Conservation (phyloP, 2,329 filamentous ascomycete species). For the Zymoseptoria crescenta region DNA sequence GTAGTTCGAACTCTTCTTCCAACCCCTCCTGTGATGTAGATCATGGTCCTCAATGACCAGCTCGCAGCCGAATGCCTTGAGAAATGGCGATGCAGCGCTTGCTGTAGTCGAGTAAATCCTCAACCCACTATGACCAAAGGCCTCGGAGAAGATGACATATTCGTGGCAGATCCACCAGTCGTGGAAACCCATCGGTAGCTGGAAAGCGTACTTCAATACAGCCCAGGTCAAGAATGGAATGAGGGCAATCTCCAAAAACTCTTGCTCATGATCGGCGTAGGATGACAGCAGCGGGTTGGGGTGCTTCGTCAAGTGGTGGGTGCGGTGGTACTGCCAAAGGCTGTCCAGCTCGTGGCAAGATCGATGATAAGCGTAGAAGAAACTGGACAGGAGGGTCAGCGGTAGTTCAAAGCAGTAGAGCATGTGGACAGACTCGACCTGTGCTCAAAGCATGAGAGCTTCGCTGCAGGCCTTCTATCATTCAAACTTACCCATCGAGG, state of each 20-base stretch:
- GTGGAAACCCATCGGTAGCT: slow-evolving; percentile 41
- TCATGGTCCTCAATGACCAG: slow-evolving; percentile 39
- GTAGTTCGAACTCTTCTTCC: slow-evolving; percentile 34
- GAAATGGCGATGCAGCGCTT: slow-evolving; percentile 29
- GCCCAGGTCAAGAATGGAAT: slow-evolving; percentile 36
- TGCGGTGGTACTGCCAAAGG: slow-evolving; percentile 40
- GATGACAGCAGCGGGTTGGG: slow-evolving; percentile 37
- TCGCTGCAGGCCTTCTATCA: too few species aligned
- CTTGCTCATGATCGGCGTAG: slow-evolving; percentile 39
- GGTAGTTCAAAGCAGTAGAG: too few species aligned
- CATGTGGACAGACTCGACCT: too few species aligned
- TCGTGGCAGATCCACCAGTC: slow-evolving; percentile 43
- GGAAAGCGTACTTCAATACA: slow-evolving; percentile 30
- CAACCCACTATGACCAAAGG: slow-evolving; percentile 35
- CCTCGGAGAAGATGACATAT: slow-evolving; percentile 37
- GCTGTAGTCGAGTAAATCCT: slow-evolving; percentile 33
- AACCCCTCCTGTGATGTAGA: slow-evolving; percentile 34
- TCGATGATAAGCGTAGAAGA: slow-evolving; percentile 41
- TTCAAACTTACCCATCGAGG: too few species aligned
- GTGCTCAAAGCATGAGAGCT: too few species aligned
- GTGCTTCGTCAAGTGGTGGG: slow-evolving; percentile 41
- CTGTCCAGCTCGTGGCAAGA: slow-evolving; percentile 35
- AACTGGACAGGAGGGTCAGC: too few species aligned
- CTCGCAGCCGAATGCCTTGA: slow-evolving; percentile 30
- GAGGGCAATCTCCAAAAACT: slow-evolving; percentile 37